Percentiles rank a stretch among this genome's conserved stretches.
These are phyloP conservation scores for Emergomyces pasteurianus DNA, from an alignment of 2,329 filamentous ascomycete species.

Conservation along the genomic window DNA sequence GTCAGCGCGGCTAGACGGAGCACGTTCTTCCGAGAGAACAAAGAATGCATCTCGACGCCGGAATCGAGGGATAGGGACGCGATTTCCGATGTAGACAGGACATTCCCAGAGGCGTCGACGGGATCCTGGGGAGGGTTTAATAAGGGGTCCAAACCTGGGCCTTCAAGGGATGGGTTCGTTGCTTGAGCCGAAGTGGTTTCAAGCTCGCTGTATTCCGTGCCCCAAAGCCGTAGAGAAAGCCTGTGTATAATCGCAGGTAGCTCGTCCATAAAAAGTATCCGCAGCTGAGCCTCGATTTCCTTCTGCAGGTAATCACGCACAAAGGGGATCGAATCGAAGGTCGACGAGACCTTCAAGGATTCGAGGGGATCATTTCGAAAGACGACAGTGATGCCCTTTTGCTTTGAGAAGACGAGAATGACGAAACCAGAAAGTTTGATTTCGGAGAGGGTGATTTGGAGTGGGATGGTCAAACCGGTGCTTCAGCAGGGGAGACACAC, in stretches of 20 bases:
- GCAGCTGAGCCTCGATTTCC: constrained; percentile 86
- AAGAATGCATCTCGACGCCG: constrained; percentile 67
- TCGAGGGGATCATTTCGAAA: constrained; percentile 97
- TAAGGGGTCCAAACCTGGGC: constrained; percentile 64
- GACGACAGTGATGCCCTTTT: constrained; percentile 91
- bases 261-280: constrained; percentile 95
- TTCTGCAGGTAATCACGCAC: constrained; percentile 93
- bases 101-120: constrained; percentile 67
- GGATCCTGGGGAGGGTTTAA: constrained; percentile 70
- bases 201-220: constrained; percentile 64
- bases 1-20: constrained; percentile 69
- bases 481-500: constrained; percentile 15
- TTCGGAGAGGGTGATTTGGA: constrained; percentile 91
- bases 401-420: constrained; percentile 92
- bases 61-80: constrained; percentile 68
- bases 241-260: constrained; percentile 92
- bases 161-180: constrained; percentile 39
- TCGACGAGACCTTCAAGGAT: constrained; percentile 95
- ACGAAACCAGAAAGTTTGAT: constrained; percentile 95
- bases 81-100: constrained; percentile 62
- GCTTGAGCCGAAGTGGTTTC: constrained; percentile 27
- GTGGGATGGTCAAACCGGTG: constrained; percentile 87
- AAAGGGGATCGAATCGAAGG: constrained; percentile 97
- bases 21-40: constrained; percentile 93
- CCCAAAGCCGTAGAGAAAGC: constrained; percentile 77